Percentiles rank a stretch among this genome's conserved stretches.
Conservation (phyloP, 768 basidiomycete species). For the Suillus placidus region DNA sequence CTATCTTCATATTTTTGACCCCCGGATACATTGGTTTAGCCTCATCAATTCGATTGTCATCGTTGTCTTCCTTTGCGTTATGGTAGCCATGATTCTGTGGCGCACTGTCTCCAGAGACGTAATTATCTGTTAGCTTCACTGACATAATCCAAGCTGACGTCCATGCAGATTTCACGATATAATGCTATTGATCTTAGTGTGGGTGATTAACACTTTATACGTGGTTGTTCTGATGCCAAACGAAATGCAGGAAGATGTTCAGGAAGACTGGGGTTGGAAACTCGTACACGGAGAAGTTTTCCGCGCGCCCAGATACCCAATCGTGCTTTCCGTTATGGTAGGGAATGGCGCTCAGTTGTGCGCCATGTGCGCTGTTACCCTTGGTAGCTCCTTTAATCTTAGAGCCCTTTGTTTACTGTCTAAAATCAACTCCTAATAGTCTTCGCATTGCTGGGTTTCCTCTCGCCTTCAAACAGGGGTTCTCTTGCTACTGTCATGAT, state of each 20-base stretch:
- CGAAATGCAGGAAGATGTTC: constrained; percentile 77
- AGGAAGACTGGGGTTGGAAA: constrained; percentile 99
- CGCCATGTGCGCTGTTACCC: constrained; percentile 85
- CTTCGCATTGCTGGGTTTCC: constrained; percentile 90
- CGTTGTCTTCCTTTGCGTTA: constrained; percentile 85
- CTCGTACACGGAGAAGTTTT: constrained; percentile 97
- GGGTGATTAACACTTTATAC: constrained; percentile 27
- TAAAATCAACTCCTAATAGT: constrained; percentile 46
- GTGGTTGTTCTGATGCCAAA: constrained; percentile 6
- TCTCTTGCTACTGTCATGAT: constrained; percentile 73
- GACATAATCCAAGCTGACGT: constrained; percentile 18
- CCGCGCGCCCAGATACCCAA: constrained; percentile 74
- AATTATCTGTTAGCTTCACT: constrained; percentile 24
- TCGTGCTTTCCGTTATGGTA: constrained; percentile 82
- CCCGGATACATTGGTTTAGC: constrained; percentile 95
- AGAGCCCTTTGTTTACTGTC: constrained; percentile 6
- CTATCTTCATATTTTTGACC: constrained; percentile 92
- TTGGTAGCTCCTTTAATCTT: constrained; percentile 50
- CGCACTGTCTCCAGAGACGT: constrained; percentile 90
- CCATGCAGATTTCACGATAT: constrained; percentile 81
- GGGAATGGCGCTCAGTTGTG: constrained; percentile 84
- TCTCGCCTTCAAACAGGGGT: constrained; percentile 94
- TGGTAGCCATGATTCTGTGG: constrained; percentile 91
- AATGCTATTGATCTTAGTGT: constrained; percentile 92
- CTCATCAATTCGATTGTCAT: constrained; percentile 92